phyloP scores from a whole-genome alignment of 2,329 filamentous ascomycete species.

The Zasmidium citrigriseum region DNA sequence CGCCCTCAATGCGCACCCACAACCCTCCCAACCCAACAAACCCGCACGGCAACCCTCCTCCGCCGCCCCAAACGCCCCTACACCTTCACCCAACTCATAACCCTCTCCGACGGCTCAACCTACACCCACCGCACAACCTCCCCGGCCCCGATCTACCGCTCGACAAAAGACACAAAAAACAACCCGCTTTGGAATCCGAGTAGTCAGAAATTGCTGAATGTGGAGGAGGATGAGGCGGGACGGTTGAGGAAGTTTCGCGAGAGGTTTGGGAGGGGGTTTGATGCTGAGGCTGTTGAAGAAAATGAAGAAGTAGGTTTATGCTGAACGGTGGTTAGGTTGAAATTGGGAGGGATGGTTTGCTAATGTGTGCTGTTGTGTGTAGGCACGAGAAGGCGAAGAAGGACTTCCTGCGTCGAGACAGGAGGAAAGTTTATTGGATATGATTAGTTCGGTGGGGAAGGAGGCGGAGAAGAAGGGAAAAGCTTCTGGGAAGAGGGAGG shows the following conservation, averaged over 20 bases:
- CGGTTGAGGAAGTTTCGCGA: conserved; percentile 81
- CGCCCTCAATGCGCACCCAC: conserved; percentile 19
- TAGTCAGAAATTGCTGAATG: conserved; percentile 75
- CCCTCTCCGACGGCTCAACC: conserved; percentile 85
- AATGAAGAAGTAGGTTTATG: conserved; percentile 28
- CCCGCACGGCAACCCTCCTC: conserved; percentile 81
- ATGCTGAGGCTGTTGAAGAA: conserved; percentile 52
- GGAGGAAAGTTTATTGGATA: conserved; percentile 59
- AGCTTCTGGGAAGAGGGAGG: conserved; percentile 43
- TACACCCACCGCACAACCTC: conserved; percentile 79
- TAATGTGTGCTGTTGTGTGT: conserved; percentile 27
- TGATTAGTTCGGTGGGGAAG: conserved; percentile 52
- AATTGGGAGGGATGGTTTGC: conserved; percentile 1
- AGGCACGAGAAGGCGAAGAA: conserved; percentile 53
- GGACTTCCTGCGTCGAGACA: conserved; percentile 41
- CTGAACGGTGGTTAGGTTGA: neutral
- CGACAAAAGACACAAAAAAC: conserved; percentile 84
- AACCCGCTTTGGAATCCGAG: conserved; percentile 88
- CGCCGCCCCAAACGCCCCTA: conserved; percentile 88
- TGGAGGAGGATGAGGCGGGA: conserved; percentile 95
- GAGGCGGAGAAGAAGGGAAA: conserved; percentile 41
- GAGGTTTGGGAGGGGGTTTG: conserved; percentile 82
- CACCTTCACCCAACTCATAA: conserved; percentile 95
- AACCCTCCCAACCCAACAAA: conserved; percentile 48
- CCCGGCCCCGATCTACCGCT: conserved; percentile 62